Evolutionary conservation across 768 basidiomycete species (phyloP).

Genomic region (Tricholoma bakamatsutake): DNA sequence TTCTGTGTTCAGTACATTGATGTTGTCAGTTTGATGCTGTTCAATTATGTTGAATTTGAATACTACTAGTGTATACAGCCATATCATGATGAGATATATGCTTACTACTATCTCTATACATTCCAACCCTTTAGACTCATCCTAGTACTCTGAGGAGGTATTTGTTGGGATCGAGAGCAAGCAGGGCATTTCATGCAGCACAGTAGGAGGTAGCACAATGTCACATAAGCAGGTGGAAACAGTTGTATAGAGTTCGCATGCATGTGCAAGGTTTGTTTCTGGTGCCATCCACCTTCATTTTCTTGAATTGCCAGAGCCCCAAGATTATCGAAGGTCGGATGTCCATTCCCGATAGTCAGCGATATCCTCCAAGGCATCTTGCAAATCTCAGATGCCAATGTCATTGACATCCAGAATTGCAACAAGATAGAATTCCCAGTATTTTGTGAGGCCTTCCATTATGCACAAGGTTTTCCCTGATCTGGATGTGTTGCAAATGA

Average conservation of each 20-base stretch:
- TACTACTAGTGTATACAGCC: too few relatives aligned
- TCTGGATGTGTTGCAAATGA: not conserved
- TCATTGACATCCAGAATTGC: not conserved
- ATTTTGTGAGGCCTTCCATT: not conserved
- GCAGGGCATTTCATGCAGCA: not conserved
- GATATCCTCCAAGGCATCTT: not conserved
- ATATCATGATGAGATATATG: too few relatives aligned
- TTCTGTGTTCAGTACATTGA: too few relatives aligned
- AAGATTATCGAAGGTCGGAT: not conserved
- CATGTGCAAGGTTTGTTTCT: not conserved
- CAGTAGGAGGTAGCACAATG: not conserved
- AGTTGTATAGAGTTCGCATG: not conserved
- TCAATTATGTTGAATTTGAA: too few relatives aligned
- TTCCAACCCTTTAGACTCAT: too few relatives aligned
- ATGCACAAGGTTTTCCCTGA: not conserved
- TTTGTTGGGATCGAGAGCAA: not conserved
- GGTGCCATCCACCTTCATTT: not conserved
- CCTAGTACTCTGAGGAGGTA: too few relatives aligned
- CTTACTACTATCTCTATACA: too few relatives aligned
- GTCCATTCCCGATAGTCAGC: not conserved
- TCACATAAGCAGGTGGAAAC: not conserved
- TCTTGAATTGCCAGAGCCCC: constrained; percentile 1
- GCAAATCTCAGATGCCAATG: not conserved
- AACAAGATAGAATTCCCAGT: not conserved
- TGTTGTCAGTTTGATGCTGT: too few relatives aligned